phyloP scores from a whole-genome alignment of 306 rosid species.

The Dicorynia guianensis region DNA sequence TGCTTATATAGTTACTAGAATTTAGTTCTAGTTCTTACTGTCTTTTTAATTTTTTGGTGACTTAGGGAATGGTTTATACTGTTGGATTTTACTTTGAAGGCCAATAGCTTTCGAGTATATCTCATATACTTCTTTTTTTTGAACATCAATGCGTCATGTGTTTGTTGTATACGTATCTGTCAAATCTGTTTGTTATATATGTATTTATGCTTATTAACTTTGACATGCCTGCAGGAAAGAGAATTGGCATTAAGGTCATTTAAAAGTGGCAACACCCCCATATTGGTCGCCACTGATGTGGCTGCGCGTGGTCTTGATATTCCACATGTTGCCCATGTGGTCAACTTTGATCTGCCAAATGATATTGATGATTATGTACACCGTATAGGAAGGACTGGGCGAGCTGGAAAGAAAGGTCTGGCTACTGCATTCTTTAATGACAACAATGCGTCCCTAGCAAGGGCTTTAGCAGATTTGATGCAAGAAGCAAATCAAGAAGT shows the following conservation, averaged over 20 bases:
- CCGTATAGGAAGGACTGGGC: constrained; percentile 85
- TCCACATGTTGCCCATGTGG: constrained; percentile 84
- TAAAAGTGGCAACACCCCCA: constrained; percentile 83
- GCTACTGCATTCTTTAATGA: constrained; percentile 89
- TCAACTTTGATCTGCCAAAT: constrained; percentile 86
- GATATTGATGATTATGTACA: constrained; percentile 91
- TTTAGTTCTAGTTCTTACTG: background rate
- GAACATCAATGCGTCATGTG: too few relatives aligned
- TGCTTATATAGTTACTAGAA: background rate
- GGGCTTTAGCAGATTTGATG: constrained; percentile 80
- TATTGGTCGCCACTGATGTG: constrained; percentile 87
- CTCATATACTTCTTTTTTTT: background rate
- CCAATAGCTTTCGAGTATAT: background rate
- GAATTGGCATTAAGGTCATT: constrained; percentile 78
- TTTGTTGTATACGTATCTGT: background rate
- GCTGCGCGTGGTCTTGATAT: constrained; percentile 91
- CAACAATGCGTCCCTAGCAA: constrained; percentile 70
- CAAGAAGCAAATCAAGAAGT: constrained; percentile 84
- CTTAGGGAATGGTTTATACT: background rate
- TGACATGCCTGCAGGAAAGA: constrained; percentile 65
- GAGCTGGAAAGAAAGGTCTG: constrained; percentile 84
- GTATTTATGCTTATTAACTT: constrained; percentile 3
- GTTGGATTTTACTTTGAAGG: background rate
- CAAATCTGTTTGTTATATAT: background rate
- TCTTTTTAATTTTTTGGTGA: background rate